phyloP scores from a whole-genome alignment of 2,329 filamentous ascomycete genomes.

The Alternaria metachromatica region DNA sequence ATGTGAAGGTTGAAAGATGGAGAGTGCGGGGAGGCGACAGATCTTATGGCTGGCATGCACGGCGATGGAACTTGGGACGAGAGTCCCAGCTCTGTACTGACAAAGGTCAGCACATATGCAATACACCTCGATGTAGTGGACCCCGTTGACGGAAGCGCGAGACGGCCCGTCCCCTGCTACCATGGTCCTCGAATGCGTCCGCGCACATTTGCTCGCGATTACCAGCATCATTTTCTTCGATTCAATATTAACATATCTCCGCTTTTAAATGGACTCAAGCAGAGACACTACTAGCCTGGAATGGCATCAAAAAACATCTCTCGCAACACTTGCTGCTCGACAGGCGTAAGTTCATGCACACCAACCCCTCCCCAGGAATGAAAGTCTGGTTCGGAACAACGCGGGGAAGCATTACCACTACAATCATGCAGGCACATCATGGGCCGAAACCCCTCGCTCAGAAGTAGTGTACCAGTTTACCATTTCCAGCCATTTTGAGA shows the following conservation, averaged over 20 bases:
- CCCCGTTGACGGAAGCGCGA: slow-evolving; percentile 1
- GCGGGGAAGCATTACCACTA: not conserved
- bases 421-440: not conserved
- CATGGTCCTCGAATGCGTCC: slow-evolving; percentile 6
- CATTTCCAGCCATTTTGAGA: not conserved
- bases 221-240: not conserved
- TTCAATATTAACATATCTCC: not conserved
- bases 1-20: not conserved
- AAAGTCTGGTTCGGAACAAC: not conserved
- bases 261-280: not conserved
- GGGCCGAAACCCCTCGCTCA: not conserved
- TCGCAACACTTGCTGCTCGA: not conserved
- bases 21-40: not conserved
- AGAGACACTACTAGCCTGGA: not conserved
- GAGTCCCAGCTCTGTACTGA: not conserved
- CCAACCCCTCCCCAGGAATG: not conserved
- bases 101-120: not conserved
- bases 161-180: slow-evolving; percentile 5
- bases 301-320: not conserved
- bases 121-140: slow-evolving; percentile 2
- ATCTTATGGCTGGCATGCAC: not conserved
- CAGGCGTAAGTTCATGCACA: not conserved
- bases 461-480: not conserved
- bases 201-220: not conserved
- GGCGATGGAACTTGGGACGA: not conserved